Evolutionary conservation across 1,284 basidiomycete species (phyloP).

Genomic region (Cryptococcus sp.): DNA sequence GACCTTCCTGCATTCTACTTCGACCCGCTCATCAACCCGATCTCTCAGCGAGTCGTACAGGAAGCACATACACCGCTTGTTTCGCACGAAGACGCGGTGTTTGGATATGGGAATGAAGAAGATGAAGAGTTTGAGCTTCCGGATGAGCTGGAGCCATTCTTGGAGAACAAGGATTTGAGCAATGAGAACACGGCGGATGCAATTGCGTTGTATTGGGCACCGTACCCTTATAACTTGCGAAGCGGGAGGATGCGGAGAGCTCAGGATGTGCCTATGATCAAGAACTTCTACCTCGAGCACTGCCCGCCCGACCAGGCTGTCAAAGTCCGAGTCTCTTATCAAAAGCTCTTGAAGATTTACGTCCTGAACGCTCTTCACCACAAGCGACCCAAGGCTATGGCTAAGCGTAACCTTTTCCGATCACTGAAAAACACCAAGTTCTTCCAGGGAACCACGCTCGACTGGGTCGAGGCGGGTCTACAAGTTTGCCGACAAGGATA

Average conservation of each 20-base stretch:
- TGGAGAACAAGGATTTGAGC: constrained; percentile 77
- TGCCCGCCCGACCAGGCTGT: constrained; percentile 95
- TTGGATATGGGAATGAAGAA: constrained; percentile 76
- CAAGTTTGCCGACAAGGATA: constrained; percentile 99
- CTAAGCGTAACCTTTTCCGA: constrained; percentile 94
- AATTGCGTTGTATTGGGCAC: constrained; percentile 98
- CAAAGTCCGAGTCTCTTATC: constrained; percentile 98
- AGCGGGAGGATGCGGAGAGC: constrained; percentile 91
- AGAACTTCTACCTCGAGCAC: constrained; percentile 98
- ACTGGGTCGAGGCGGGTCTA: constrained; percentile 99
- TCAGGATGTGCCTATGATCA: constrained; percentile 93
- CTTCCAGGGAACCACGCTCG: constrained; percentile 96
- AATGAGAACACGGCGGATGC: constrained; percentile 94
- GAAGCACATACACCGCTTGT: constrained; percentile 80
- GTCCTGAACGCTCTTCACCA: constrained; percentile 93
- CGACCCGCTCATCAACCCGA: constrained; percentile 96
- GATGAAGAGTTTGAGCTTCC: constrained; percentile 85
- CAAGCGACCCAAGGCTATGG: constrained; percentile 90
- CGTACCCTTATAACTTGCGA: constrained; percentile 90
- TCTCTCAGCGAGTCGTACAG: constrained; percentile 80
- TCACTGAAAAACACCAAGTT: constrained; percentile 98
- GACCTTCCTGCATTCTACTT: constrained; percentile 99
- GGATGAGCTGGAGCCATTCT: constrained; percentile 77
- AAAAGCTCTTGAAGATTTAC: constrained; percentile 94
- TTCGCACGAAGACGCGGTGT: constrained; percentile 87